phyloP scores from a whole-genome alignment of 306 rosid species.

The Prosopis cineraria region DNA sequence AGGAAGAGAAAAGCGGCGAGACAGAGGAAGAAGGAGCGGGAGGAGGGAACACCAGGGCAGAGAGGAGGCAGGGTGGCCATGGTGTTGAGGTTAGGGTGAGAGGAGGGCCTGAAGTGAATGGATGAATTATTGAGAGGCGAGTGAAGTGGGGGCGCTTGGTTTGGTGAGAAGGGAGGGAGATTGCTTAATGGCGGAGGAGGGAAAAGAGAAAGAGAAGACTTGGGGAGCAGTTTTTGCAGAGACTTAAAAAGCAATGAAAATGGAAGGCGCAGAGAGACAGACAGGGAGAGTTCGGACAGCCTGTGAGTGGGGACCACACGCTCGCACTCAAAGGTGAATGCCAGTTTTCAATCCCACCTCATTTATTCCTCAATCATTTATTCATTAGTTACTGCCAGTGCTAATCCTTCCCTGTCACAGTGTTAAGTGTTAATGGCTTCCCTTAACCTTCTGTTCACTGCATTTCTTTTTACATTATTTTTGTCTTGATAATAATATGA shows the following conservation, averaged over 20 bases:
- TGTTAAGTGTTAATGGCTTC: too few species aligned
- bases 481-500: too few species aligned
- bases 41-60: background rate
- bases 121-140: background rate
- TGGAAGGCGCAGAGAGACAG: background rate
- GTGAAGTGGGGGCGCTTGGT: background rate
- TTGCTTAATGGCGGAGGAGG: background rate
- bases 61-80: background rate
- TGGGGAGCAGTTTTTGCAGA: background rate
- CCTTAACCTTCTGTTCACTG: background rate
- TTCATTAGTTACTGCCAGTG: too few species aligned
- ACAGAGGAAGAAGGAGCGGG: background rate
- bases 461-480: background rate
- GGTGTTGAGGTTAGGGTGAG: background rate
- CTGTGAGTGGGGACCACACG: background rate
- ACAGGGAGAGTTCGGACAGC: background rate
- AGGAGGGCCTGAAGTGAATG: background rate
- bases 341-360: background rate
- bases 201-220: slow-evolving; percentile 19
- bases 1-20: slow-evolving; percentile 26
- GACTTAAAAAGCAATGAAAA: slow-evolving; percentile 13
- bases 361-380: background rate
- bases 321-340: background rate
- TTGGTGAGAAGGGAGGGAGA: background rate
- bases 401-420: too few species aligned